Evolutionary conservation across 305 asterid genomes (phyloP).

Genomic region (Fraxinus platypoda): DNA sequence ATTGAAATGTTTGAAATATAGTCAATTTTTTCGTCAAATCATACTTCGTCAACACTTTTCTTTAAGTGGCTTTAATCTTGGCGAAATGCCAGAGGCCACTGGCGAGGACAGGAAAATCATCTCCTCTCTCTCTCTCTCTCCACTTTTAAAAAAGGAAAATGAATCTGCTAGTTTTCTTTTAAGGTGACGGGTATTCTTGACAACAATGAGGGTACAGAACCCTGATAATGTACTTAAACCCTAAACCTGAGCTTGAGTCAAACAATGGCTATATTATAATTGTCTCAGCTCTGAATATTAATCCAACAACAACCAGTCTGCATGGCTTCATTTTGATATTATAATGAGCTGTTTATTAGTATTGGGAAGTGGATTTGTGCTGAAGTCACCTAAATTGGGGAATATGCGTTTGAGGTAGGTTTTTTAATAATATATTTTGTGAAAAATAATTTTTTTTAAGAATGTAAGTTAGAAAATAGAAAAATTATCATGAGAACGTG

Average conservation of each 20-base stretch:
- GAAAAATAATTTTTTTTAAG: not conserved
- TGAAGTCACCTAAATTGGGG: not conserved
- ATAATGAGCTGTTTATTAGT: not conserved
- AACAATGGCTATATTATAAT: conserved; percentile 13
- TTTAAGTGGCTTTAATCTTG: too few species aligned
- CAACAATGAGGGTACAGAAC: not conserved
- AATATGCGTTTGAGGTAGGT: not conserved
- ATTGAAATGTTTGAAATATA: too few species aligned
- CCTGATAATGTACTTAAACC: conserved; percentile 5
- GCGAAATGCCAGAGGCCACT: too few species aligned
- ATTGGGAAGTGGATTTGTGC: not conserved
- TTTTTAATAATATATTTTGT: too few species aligned
- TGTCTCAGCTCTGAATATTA: conserved; percentile 4
- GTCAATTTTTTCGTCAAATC: too few species aligned
- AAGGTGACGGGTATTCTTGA: not conserved
- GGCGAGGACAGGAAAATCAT: too few species aligned
- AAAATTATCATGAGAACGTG: not conserved
- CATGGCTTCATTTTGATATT: not conserved
- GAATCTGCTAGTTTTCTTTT: not conserved
- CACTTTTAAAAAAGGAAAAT: not conserved
- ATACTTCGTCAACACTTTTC: too few species aligned
- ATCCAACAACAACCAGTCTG: not conserved
- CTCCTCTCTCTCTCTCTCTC: not conserved
- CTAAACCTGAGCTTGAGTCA: not conserved
- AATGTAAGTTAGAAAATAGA: too few species aligned